These are phyloP conservation scores for Brasilioporus rufonigricans DNA, from an alignment of 768 basidiomycete species.

Conservation along the genomic window DNA sequence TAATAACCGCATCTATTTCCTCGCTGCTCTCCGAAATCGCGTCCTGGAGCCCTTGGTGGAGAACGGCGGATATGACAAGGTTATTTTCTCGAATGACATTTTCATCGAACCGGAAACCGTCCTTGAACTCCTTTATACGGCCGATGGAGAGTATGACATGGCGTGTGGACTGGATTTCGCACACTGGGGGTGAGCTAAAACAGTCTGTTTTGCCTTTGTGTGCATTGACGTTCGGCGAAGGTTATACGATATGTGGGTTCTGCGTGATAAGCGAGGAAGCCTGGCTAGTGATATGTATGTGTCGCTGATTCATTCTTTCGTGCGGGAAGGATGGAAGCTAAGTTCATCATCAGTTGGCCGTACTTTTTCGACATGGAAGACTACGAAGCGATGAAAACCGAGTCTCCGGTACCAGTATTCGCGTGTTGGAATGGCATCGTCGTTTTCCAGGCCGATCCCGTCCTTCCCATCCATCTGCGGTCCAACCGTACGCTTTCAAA, in stretches of 20 bases:
- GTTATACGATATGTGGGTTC: slow-evolving; percentile 23
- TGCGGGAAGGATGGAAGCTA: not conserved
- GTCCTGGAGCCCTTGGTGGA: slow-evolving; percentile 40
- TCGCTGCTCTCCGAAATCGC: slow-evolving; percentile 36
- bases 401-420: slow-evolving; percentile 43
- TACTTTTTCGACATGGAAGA: slow-evolving; percentile 41
- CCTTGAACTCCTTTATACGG: slow-evolving; percentile 38
- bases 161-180: slow-evolving; percentile 42
- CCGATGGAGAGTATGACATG: slow-evolving; percentile 41
- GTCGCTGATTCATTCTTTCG: not conserved
- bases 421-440: slow-evolving; percentile 48
- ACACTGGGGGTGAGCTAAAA: slow-evolving; percentile 31
- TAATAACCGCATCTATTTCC: slow-evolving; percentile 2
- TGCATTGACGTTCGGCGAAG: slow-evolving; percentile 3
- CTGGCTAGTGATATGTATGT: slow-evolving; percentile 17
- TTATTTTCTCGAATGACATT: slow-evolving; percentile 44
- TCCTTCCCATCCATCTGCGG: slow-evolving; percentile 40
- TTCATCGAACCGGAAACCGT: slow-evolving; percentile 40
- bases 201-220: not conserved
- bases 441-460: slow-evolving; percentile 39
- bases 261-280: slow-evolving; percentile 20
- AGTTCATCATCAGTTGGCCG: slow-evolving; percentile 30
- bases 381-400: slow-evolving; percentile 34
- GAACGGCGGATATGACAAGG: slow-evolving; percentile 36
- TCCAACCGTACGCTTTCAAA: slow-evolving; percentile 36